A percentile compares a stretch with the other conserved stretches of the same genome.
phyloP scores from a whole-genome alignment of 1,284 basidiomycete genomes.

The Sphagnurus paluster region DNA sequence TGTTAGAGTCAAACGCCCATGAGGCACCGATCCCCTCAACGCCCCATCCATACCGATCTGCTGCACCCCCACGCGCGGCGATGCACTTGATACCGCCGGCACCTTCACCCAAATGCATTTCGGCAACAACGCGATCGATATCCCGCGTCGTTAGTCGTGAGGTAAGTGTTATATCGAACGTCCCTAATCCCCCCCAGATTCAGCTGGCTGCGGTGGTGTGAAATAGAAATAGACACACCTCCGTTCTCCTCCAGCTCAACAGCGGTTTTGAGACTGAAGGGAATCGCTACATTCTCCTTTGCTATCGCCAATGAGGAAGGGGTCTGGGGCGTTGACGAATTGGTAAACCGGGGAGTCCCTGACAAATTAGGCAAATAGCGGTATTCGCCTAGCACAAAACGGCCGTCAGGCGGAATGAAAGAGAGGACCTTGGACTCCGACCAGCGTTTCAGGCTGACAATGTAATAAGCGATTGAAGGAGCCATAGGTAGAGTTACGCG shows the following conservation, averaged over 20 bases:
- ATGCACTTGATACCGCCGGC: slow-evolving; percentile 68
- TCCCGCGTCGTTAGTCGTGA: slow-evolving; percentile 65
- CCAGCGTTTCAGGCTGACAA: slow-evolving; percentile 75
- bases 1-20: slow-evolving; percentile 78
- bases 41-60: slow-evolving; percentile 45
- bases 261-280: slow-evolving; percentile 62
- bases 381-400: slow-evolving; percentile 87
- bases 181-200: slow-evolving; percentile 42
- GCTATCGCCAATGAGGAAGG: slow-evolving; percentile 29
- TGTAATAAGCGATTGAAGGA: background rate
- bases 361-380: slow-evolving; percentile 54
- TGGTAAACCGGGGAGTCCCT: slow-evolving; percentile 22
- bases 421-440: slow-evolving; percentile 78
- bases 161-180: slow-evolving; percentile 70
- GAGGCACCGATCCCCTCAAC: slow-evolving; percentile 43
- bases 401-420: slow-evolving; percentile 94
- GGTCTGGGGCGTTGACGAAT: slow-evolving; percentile 21
- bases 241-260: slow-evolving; percentile 63
- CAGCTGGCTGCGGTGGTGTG: background rate
- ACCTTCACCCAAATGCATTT: slow-evolving; percentile 73
- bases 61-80: slow-evolving; percentile 65
- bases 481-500: slow-evolving; percentile 23
- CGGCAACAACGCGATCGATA: slow-evolving; percentile 71
- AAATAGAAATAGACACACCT: slow-evolving; percentile 41
- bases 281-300: slow-evolving; percentile 57